phyloP scores from a whole-genome alignment of 2,329 filamentous ascomycete genomes.

The Hymenoscyphus fructigenus region DNA sequence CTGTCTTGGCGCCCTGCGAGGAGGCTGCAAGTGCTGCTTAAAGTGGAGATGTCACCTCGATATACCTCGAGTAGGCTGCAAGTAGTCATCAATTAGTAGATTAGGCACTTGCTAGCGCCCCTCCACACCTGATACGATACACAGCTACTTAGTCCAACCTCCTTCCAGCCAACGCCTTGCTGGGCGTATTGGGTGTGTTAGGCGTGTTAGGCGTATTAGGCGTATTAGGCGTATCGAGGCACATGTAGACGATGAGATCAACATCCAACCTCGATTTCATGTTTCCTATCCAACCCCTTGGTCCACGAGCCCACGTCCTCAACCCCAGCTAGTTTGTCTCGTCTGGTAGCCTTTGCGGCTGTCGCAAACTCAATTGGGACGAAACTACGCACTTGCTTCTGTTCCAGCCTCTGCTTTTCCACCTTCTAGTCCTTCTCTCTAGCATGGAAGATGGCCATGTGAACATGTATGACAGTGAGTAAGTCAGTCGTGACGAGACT shows the following conservation, averaged over 20 bases:
- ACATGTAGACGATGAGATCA: neutral
- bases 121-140: neutral
- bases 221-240: neutral
- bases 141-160: neutral
- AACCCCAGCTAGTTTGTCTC: neutral
- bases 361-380: neutral
- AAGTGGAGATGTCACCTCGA: neutral
- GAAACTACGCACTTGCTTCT: neutral
- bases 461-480: constrained; percentile 3
- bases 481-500: neutral
- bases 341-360: neutral
- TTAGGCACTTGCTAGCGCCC: neutral
- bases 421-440: too few relatives aligned
- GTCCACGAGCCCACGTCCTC: neutral
- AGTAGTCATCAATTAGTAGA: neutral
- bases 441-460: neutral
- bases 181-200: neutral
- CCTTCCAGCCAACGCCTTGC: neutral
- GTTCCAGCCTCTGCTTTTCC: too few relatives aligned
- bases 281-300: neutral
- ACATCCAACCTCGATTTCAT: neutral
- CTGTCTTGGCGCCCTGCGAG: neutral
- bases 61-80: neutral
- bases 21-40: neutral
- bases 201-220: too few relatives aligned